Evolutionary conservation across 1,284 basidiomycete species (phyloP).

Genomic region (Rhodofomes roseus): DNA sequence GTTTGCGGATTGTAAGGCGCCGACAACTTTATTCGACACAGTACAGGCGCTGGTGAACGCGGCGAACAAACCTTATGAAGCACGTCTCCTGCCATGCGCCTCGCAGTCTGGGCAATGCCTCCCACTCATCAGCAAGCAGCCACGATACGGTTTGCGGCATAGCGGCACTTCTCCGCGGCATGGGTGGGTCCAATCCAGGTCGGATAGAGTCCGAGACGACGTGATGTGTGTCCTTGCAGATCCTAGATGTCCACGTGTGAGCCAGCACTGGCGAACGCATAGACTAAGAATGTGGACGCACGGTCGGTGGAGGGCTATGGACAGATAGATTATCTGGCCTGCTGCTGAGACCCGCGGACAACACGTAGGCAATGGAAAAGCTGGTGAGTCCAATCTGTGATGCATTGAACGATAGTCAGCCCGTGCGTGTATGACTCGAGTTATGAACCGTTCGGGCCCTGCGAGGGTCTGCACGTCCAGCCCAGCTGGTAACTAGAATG

Average conservation of each 20-base stretch:
- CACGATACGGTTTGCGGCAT: background rate
- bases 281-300: background rate
- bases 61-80: background rate
- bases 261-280: background rate
- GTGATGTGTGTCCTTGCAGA: constrained; percentile 1
- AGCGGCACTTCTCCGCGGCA: background rate
- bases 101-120: background rate
- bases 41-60: background rate
- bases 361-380: background rate
- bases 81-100: background rate
- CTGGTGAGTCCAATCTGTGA: background rate
- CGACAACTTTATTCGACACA: background rate
- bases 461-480: too few species aligned
- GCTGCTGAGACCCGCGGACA: too few species aligned
- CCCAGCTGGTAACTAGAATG: background rate
- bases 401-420: background rate
- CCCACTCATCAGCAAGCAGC: background rate
- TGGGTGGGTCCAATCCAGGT: background rate
- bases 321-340: background rate
- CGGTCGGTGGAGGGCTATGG: background rate
- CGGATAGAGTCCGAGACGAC: background rate
- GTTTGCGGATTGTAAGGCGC: background rate
- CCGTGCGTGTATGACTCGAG: background rate
- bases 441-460: too few species aligned
- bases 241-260: background rate